Conservation (phyloP, 2,329 filamentous ascomycete species). For the Stachybotrys chartarum region DNA sequence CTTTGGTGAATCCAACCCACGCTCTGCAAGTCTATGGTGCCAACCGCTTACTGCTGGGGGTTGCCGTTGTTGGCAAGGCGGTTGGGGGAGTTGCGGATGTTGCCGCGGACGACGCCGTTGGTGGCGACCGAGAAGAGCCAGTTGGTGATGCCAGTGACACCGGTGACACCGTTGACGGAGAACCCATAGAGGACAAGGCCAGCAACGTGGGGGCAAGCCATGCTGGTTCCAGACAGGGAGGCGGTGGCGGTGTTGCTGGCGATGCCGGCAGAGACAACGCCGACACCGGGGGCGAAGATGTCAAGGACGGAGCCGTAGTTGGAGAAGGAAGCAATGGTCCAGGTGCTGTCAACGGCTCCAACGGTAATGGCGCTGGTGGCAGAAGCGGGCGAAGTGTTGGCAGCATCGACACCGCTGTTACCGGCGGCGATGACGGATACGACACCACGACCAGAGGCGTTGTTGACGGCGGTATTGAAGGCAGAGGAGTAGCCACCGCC, state of each 20-base stretch:
- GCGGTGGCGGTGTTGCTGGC: constrained; percentile 33
- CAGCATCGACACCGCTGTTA: constrained; percentile 30
- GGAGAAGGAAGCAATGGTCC: constrained; percentile 36
- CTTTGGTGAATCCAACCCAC: background rate
- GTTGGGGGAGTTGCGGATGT: constrained; percentile 35
- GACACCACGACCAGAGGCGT: constrained; percentile 37
- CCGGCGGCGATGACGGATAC: constrained; percentile 49
- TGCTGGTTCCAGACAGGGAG: constrained; percentile 53
- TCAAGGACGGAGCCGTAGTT: constrained; percentile 44
- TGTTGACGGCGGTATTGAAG: constrained; percentile 41
- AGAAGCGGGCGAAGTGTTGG: constrained; percentile 21
- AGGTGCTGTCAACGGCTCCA: constrained; percentile 26
- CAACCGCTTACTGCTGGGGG: constrained; percentile 13
- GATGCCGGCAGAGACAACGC: constrained; percentile 41
- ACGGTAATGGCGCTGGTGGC: constrained; percentile 23
- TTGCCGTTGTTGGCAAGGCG: constrained; percentile 42
- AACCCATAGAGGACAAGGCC: constrained; percentile 46
- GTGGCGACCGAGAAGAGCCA: constrained; percentile 34
- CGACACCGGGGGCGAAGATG: constrained; percentile 43
- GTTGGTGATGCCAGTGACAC: constrained; percentile 27
- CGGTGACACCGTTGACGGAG: constrained; percentile 30
- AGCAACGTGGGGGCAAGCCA: constrained; percentile 55
- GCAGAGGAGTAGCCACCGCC: constrained; percentile 36
- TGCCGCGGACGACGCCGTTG: constrained; percentile 31
- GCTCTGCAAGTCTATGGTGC: background rate